Conservation (phyloP, 108 stramenopile genomes). For the Cyclotella distinguenda region DNA sequence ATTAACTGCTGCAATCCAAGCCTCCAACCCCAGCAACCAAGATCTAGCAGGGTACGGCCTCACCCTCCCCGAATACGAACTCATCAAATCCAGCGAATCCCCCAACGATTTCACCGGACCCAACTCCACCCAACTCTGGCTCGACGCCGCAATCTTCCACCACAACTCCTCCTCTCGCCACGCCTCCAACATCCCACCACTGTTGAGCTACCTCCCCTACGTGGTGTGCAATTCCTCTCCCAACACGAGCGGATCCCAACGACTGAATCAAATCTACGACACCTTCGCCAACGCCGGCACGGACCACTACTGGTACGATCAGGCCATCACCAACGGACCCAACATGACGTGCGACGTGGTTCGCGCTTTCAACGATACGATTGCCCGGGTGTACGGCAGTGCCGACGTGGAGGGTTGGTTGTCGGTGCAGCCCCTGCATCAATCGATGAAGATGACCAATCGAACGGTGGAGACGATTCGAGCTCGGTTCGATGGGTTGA, state of each 20-base stretch:
- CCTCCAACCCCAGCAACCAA: conserved; percentile 1
- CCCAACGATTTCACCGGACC: conserved; percentile 19
- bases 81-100: conserved; percentile 15
- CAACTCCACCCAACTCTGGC: conserved; percentile 18
- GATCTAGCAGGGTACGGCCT: conserved; percentile 20
- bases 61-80: conserved; percentile 14
- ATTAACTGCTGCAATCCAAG: not conserved
- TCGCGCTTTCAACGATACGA: conserved; percentile 22
- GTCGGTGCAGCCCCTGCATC: conserved; percentile 13
- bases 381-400: conserved; percentile 18
- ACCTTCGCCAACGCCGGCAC: conserved; percentile 15
- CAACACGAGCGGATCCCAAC: conserved; percentile 3
- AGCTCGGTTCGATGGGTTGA: conserved; percentile 5
- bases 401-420: conserved; percentile 17
- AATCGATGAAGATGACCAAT: conserved; percentile 34
- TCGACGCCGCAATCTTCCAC: conserved; percentile 21
- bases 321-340: not conserved
- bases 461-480: conserved; percentile 10
- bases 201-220: conserved; percentile 21
- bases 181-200: not conserved
- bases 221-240: conserved; percentile 19
- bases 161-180: conserved; percentile 1
- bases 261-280: not conserved
- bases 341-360: conserved; percentile 8
- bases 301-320: conserved; percentile 2